Percentiles rank a stretch among this genome's conserved stretches.
Conservation (phyloP, 176 grass and related monocot genomes). For the Triticum turgidum region DNA sequence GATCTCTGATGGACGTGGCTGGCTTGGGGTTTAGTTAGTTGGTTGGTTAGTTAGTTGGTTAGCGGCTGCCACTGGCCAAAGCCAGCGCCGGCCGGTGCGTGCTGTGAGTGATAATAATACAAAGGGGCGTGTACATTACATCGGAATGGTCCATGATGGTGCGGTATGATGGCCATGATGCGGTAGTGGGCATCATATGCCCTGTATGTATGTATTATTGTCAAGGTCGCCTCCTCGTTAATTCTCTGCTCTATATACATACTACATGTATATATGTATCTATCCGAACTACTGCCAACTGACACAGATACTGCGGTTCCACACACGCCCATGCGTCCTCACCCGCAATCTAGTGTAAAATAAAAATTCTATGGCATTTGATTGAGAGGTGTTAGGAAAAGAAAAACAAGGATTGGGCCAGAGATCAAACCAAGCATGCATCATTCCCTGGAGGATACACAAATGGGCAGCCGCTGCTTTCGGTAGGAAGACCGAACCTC, state of each 20-base stretch:
- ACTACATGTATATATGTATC: background rate
- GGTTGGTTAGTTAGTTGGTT: background rate
- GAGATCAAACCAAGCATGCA: background rate
- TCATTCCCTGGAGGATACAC: background rate
- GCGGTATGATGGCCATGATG: background rate
- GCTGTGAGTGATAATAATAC: background rate
- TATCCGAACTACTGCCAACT: background rate
- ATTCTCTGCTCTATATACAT: background rate
- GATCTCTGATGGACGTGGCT: background rate
- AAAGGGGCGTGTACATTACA: conserved; percentile 4
- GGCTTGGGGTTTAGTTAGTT: background rate
- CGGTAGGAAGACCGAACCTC: conserved; percentile 15
- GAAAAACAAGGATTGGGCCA: background rate
- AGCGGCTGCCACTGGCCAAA: conserved; percentile 20
- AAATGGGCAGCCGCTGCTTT: conserved; percentile 2
- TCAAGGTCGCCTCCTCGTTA: background rate
- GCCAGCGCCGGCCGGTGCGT: background rate
- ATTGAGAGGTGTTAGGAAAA: too few species aligned
- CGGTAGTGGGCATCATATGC: background rate
- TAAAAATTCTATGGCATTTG: too few species aligned
- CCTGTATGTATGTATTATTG: conserved; percentile 23
- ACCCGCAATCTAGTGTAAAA: too few species aligned
- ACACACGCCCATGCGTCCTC: too few species aligned
- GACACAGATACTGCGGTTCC: background rate
- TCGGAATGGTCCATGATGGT: conserved; percentile 10